These are phyloP conservation scores for Fusarium chuoi DNA, from an alignment of 2,329 filamentous ascomycete species.

Conservation along the genomic window DNA sequence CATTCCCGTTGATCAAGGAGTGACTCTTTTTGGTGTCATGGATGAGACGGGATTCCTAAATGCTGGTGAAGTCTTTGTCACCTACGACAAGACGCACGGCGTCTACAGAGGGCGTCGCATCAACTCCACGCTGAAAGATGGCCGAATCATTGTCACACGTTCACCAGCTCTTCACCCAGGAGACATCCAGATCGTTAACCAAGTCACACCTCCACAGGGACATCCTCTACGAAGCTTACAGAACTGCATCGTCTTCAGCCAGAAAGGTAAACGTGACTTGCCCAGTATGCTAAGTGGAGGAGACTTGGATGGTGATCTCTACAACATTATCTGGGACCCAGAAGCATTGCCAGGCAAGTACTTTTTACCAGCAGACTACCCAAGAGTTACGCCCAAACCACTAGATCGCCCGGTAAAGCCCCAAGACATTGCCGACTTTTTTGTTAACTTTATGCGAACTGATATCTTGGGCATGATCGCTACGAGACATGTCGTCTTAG, in stretches of 20 bases:
- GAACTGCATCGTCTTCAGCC: conserved; percentile 85
- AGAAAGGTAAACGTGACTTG: conserved; percentile 75
- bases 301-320: conserved; percentile 86
- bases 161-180: conserved; percentile 85
- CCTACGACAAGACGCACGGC: conserved; percentile 56
- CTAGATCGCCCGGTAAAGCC: conserved; percentile 69
- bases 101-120: conserved; percentile 39
- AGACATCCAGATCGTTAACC: conserved; percentile 75
- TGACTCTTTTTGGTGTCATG: conserved; percentile 85
- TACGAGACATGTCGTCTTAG: conserved; percentile 69
- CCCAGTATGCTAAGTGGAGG: conserved; percentile 84
- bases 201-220: conserved; percentile 66
- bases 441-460: conserved; percentile 79
- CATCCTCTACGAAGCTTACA: conserved; percentile 71
- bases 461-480: conserved; percentile 75
- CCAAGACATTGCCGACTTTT: conserved; percentile 81
- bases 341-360: conserved; percentile 55
- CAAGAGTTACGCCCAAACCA: conserved; percentile 63
- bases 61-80: conserved; percentile 75
- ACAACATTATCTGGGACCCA: conserved; percentile 80
- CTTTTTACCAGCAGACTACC: conserved; percentile 76
- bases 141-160: conserved; percentile 74
- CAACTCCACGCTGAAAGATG: conserved; percentile 47
- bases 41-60: conserved; percentile 78
- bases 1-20: conserved; percentile 75